Evolutionary conservation across 208 protist genomes (phyloP).

Genomic region (Acanthamoeba lenticulata): DNA sequence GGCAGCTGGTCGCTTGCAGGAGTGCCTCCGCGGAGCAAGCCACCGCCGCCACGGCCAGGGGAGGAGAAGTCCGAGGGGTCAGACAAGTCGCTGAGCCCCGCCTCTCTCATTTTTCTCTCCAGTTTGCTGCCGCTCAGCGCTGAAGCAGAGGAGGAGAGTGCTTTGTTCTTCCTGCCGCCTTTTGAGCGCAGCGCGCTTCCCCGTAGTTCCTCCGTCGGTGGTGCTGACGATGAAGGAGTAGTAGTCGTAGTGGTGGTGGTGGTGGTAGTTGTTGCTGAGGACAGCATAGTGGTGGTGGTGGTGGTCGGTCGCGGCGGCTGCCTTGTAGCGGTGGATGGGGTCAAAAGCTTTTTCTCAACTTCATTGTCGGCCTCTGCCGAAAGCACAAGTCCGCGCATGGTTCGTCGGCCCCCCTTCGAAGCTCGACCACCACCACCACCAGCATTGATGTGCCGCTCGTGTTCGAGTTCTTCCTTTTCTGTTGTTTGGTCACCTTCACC

Average conservation of each 20-base stretch:
- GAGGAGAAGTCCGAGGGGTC: too few species aligned
- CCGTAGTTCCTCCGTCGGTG: too few species aligned
- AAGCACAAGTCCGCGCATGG: not conserved
- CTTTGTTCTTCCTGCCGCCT: not conserved
- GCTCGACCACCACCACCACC: not conserved
- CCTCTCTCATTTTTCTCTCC: too few species aligned
- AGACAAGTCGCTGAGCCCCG: too few species aligned
- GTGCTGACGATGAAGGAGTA: too few species aligned
- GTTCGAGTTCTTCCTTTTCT: not conserved
- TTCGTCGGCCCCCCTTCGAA: not conserved
- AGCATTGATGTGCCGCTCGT: not conserved
- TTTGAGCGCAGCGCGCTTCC: not conserved
- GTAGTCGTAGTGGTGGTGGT: not conserved
- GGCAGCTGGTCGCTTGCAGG: not conserved
- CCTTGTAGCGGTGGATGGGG: not conserved
- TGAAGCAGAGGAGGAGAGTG: not conserved
- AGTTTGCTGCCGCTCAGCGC: not conserved
- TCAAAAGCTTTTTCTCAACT: not conserved
- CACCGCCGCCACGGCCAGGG: too few species aligned
- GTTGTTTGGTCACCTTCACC: not conserved
- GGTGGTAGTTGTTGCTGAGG: not conserved
- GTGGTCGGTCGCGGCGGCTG: too few species aligned
- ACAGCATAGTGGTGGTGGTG: not conserved
- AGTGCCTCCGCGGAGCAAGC: too few species aligned
- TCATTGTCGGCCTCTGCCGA: not conserved